These are phyloP conservation scores for Buddleja alternifolia DNA, from an alignment of 257 asterid species.

Conservation along the genomic window DNA sequence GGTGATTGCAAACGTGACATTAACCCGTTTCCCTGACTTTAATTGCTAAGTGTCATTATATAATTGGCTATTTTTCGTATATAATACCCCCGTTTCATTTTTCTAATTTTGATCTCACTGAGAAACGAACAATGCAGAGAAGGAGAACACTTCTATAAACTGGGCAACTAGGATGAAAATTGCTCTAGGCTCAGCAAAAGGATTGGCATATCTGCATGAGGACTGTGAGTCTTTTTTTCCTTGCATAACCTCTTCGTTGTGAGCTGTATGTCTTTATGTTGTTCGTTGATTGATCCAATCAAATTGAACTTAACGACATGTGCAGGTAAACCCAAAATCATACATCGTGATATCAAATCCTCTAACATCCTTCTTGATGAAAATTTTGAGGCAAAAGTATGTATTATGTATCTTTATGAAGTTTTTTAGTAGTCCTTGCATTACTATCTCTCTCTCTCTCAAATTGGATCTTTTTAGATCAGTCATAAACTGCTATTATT, in stretches of 20 bases:
- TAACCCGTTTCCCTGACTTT: background rate
- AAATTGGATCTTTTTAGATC: too few relatives aligned
- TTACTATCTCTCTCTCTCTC: background rate
- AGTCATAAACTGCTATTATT: too few relatives aligned
- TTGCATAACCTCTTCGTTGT: constrained; percentile 15
- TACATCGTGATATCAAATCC: constrained; percentile 91
- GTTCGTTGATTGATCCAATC: constrained; percentile 16
- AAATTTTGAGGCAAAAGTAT: constrained; percentile 81
- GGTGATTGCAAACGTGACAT: too few relatives aligned
- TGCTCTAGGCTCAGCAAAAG: constrained; percentile 87
- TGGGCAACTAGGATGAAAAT: constrained; percentile 83
- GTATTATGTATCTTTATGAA: constrained; percentile 36
- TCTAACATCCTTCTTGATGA: constrained; percentile 81
- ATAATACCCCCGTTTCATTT: constrained; percentile 23
- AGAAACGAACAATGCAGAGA: constrained; percentile 50
- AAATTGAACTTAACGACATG: constrained; percentile 28
- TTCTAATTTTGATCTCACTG: constrained; percentile 21
- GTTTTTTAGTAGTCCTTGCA: constrained; percentile 7
- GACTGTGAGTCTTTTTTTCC: constrained; percentile 64
- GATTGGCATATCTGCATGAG: constrained; percentile 83
- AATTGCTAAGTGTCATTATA: constrained; percentile 20
- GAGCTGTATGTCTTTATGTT: constrained; percentile 17
- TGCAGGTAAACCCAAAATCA: constrained; percentile 85
- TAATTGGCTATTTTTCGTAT: constrained; percentile 8
- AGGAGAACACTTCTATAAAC: constrained; percentile 55